phyloP scores from a whole-genome alignment of 441 rosid genomes.

The Metrosideros polymorpha region DNA sequence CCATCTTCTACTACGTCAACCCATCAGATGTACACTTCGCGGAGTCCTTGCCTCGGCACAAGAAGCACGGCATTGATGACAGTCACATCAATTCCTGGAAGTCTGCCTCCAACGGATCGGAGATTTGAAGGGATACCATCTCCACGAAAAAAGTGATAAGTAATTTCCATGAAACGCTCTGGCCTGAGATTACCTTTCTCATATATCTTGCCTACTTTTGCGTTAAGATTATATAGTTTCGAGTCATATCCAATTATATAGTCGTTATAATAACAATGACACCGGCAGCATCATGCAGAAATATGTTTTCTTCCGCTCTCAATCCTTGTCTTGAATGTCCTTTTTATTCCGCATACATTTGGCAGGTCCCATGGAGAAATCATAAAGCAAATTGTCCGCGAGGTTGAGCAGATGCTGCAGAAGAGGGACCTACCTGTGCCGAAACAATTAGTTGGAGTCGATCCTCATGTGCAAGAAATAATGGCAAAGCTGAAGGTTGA shows the following conservation, averaged over 20 bases:
- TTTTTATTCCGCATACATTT: background rate
- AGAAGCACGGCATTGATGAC: fast-evolving
- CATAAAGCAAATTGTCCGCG: fast-evolving
- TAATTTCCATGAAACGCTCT: background rate
- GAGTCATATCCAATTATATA: fast-evolving
- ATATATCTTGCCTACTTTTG: background rate
- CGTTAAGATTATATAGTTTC: fast-evolving
- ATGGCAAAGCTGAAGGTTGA: background rate
- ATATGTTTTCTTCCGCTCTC: background rate
- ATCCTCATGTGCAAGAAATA: fast-evolving
- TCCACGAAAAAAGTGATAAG: fast-evolving
- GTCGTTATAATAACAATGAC: fast-evolving
- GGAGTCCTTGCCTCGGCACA: fast-evolving
- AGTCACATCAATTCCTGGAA: fast-evolving
- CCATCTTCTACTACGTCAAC: background rate
- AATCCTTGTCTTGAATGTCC: fast-evolving
- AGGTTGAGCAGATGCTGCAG: background rate
- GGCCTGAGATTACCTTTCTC: background rate
- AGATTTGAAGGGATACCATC: background rate
- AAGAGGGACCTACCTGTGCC: fast-evolving
- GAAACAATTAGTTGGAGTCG: fast-evolving
- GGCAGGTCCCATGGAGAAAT: fast-evolving
- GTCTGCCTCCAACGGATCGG: background rate
- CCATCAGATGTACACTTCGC: background rate
- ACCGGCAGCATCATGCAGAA: fast-evolving